A percentile compares a stretch with the other conserved stretches of the same genome.
phyloP scores from a whole-genome alignment of 768 basidiomycete species.

The Amanita subjunquillea region DNA sequence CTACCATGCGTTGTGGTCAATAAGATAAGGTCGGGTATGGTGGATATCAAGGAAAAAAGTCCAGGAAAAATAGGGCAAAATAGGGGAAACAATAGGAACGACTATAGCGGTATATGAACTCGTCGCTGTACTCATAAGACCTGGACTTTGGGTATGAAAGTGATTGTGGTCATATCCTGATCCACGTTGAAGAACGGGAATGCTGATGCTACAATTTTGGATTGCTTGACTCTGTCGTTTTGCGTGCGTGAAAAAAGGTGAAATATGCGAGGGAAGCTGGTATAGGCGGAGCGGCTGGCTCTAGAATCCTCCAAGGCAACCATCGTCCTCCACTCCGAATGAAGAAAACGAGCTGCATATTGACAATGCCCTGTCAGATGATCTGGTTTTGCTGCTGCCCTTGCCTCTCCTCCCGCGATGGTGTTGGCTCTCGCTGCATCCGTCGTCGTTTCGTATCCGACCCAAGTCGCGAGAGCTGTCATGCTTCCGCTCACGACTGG shows the following conservation, averaged over 20 bases:
- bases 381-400: constrained; percentile 11
- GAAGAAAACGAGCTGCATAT: constrained; percentile 10
- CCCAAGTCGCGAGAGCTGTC: constrained; percentile 25
- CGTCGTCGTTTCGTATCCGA: constrained; percentile 25
- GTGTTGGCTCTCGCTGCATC: constrained; percentile 8
- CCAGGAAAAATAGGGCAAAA: neutral
- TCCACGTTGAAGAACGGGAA: neutral
- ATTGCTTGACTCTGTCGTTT: neutral
- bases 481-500: constrained; percentile 15
- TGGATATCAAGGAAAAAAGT: neutral
- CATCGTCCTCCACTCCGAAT: constrained; percentile 24
- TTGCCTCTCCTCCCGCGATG: neutral
- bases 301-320: constrained; percentile 35
- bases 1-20: neutral
- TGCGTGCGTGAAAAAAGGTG: neutral
- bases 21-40: constrained; percentile 1
- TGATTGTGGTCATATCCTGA: neutral
- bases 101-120: neutral
- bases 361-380: constrained; percentile 10
- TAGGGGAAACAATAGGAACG: too few species aligned
- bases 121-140: neutral
- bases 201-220: constrained; percentile 2
- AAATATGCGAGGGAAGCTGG: neutral
- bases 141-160: neutral
- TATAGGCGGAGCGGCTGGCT: neutral